Evolutionary conservation across 2,329 filamentous ascomycete genomes (phyloP).

Genomic region (Venturia carpophila): DNA sequence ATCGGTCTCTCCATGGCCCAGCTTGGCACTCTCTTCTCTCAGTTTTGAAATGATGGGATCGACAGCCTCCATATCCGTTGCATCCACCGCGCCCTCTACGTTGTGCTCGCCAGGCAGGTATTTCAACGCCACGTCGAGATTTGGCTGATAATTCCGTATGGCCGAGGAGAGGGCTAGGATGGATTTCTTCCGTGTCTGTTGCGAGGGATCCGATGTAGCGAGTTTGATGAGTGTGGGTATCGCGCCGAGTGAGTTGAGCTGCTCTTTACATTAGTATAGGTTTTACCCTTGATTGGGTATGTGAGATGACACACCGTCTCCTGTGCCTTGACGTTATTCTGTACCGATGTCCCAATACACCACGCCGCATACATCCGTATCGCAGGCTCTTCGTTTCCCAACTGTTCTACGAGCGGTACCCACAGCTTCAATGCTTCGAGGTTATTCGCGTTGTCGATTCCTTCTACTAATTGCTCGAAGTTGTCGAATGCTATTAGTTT

Average conservation of each 20-base stretch:
- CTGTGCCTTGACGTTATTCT: constrained; percentile 86
- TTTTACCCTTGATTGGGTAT: not conserved
- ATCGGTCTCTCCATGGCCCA: constrained; percentile 3
- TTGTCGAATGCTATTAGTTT: constrained; percentile 87
- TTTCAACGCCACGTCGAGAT: constrained; percentile 57
- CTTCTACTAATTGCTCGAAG: constrained; percentile 86
- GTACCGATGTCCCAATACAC: constrained; percentile 89
- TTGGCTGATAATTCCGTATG: constrained; percentile 82
- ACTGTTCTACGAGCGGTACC: constrained; percentile 65
- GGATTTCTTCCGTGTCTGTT: constrained; percentile 72
- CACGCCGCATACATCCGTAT: constrained; percentile 82
- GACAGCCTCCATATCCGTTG: constrained; percentile 77
- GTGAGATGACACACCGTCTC: constrained; percentile 48
- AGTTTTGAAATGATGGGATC: constrained; percentile 65
- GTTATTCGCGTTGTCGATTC: constrained; percentile 95
- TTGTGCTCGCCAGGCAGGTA: constrained; percentile 55
- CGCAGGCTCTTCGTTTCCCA: constrained; percentile 61
- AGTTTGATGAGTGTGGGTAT: constrained; percentile 63
- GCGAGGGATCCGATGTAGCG: constrained; percentile 51
- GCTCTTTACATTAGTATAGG: constrained; percentile 20
- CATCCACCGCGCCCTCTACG: constrained; percentile 58
- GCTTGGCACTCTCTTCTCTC: constrained; percentile 35
- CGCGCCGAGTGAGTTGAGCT: constrained; percentile 54
- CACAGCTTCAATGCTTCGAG: constrained; percentile 71
- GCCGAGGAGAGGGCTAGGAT: constrained; percentile 81